These are phyloP conservation scores for Oryza australiensis DNA, from an alignment of 176 grass and related monocot genomes.

Conservation along the genomic window DNA sequence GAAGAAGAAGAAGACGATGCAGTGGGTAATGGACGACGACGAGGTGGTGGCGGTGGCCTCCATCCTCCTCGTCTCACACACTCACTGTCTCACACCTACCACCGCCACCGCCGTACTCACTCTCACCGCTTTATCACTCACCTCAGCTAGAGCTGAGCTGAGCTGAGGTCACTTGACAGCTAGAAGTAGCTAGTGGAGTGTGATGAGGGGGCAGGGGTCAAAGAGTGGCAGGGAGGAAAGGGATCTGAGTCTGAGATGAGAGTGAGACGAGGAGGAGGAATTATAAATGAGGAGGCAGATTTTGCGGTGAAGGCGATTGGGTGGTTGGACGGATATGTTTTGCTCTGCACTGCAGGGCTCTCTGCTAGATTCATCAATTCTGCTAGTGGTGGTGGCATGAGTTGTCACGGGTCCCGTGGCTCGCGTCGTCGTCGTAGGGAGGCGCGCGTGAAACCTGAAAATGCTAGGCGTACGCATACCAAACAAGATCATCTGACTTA, in stretches of 20 bases:
- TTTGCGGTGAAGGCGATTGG: conserved; percentile 11
- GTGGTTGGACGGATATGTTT: not conserved
- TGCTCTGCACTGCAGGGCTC: not conserved
- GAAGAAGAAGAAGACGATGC: conserved; percentile 9
- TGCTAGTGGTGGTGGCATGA: not conserved
- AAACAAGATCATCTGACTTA: too few relatives aligned
- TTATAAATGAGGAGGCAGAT: conserved; percentile 33
- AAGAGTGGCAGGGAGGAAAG: conserved; percentile 27
- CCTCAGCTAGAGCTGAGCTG: not conserved
- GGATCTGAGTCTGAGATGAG: not conserved
- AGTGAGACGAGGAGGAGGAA: not conserved
- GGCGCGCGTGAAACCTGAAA: not conserved
- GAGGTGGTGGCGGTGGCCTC: not conserved
- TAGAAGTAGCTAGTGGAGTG: not conserved
- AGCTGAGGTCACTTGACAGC: not conserved
- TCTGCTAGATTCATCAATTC: not conserved
- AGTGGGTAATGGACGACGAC: not conserved
- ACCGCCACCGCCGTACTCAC: not conserved
- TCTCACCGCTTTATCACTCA: not conserved
- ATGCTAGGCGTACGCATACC: not conserved
- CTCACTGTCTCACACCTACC: not conserved
- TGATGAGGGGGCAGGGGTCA: conserved; percentile 35
- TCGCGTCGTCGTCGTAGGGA: not conserved
- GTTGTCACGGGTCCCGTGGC: conserved; percentile 18
- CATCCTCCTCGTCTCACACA: conserved; percentile 33